A percentile compares a stretch with the other conserved stretches of the same genome.
Conservation (phyloP, 2,329 filamentous ascomycete genomes). For the Colletotrichum sublineola region DNA sequence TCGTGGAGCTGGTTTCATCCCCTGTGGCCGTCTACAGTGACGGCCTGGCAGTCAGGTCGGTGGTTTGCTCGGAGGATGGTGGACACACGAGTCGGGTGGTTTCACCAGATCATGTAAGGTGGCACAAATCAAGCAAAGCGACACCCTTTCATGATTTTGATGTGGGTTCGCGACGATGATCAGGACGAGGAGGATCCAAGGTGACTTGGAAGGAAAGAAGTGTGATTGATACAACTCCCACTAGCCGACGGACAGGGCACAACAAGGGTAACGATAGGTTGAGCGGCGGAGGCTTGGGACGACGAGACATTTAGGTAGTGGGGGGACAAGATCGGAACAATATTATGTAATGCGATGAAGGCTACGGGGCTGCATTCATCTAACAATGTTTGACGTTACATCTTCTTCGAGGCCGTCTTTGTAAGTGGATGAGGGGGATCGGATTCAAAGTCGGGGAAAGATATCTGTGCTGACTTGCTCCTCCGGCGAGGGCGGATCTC, state of each 20-base stretch:
- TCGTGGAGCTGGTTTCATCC: conserved; percentile 40
- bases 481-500: conserved; percentile 21
- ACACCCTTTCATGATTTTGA: neutral
- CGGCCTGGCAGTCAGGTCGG: conserved; percentile 6
- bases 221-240: conserved; percentile 9
- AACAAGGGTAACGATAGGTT: conserved; percentile 11
- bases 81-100: conserved; percentile 37
- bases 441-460: conserved; percentile 18
- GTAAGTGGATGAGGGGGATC: conserved; percentile 30
- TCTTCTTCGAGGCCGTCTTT: conserved; percentile 15
- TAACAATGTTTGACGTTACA: neutral
- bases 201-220: neutral
- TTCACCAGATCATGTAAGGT: conserved; percentile 34
- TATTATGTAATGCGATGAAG: conserved; percentile 22
- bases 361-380: conserved; percentile 19
- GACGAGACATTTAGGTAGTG: conserved; percentile 9
- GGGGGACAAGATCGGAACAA: conserved; percentile 8
- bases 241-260: conserved; percentile 4
- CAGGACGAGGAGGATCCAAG: neutral
- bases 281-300: conserved; percentile 22
- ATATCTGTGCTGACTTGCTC: conserved; percentile 26
- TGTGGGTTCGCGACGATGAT: conserved; percentile 20
- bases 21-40: conserved; percentile 4
- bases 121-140: conserved; percentile 5
- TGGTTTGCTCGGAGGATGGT: conserved; percentile 30